Evolutionary conservation across 2,329 filamentous ascomycete genomes (phyloP).

Genomic region (Colletotrichum orbiculare): DNA sequence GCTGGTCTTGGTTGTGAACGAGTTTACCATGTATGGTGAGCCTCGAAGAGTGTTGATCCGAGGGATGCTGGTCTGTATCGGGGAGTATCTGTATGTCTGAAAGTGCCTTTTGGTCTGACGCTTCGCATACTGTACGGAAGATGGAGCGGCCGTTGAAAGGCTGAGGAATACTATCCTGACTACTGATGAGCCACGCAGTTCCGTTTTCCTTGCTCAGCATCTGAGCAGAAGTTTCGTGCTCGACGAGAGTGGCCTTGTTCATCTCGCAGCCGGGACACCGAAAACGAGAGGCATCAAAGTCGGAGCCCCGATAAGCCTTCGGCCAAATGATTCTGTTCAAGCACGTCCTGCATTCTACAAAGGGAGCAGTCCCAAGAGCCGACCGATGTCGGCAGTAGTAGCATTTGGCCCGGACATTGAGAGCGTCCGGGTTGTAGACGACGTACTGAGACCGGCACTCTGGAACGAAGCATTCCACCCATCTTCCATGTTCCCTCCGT

Average conservation of each 20-base stretch:
- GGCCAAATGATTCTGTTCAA: constrained; percentile 61
- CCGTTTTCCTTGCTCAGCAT: constrained; percentile 54
- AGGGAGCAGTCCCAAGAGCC: constrained; percentile 44
- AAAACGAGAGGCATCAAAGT: constrained; percentile 47
- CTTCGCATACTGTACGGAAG: constrained; percentile 50
- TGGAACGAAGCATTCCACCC: constrained; percentile 59
- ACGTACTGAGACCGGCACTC: constrained; percentile 62
- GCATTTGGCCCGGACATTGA: constrained; percentile 60
- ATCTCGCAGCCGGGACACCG: constrained; percentile 54
- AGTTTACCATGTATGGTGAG: constrained; percentile 52
- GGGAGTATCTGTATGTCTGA: constrained; percentile 51
- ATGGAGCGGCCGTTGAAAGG: constrained; percentile 54
- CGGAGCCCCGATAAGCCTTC: constrained; percentile 51
- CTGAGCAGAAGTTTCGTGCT: constrained; percentile 50
- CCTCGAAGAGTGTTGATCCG: neutral
- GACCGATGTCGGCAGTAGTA: constrained; percentile 55
- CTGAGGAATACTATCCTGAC: constrained; percentile 47
- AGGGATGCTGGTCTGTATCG: too few relatives aligned
- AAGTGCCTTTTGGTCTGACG: constrained; percentile 47
- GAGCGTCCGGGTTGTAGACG: constrained; percentile 54
- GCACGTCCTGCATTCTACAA: constrained; percentile 58
- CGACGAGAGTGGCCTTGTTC: constrained; percentile 49
- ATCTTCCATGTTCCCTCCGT: constrained; percentile 52
- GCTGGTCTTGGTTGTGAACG: constrained; percentile 51
- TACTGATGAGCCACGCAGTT: constrained; percentile 55